Evolutionary conservation across 495 filamentous ascomycete genomes (phyloP).

Genomic region (Penicillium soppii): DNA sequence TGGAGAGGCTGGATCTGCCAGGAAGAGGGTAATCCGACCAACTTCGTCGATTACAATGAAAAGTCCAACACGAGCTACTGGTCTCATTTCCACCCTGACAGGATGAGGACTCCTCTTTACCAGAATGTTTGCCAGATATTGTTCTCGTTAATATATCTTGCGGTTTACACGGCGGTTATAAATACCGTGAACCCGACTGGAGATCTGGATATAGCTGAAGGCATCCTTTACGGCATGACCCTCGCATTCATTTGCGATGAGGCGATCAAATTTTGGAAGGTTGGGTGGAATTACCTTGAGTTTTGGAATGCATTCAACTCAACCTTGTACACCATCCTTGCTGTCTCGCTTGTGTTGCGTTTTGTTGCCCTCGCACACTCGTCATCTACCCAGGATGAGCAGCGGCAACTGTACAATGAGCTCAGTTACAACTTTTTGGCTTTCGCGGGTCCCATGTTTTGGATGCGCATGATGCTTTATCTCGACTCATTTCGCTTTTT

Average conservation of each 20-base stretch:
- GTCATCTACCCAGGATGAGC: slow-evolving; percentile 40
- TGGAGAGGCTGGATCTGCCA: slow-evolving; percentile 98
- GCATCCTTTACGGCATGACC: slow-evolving; percentile 85
- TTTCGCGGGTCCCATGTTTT: slow-evolving; percentile 94
- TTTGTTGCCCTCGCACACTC: slow-evolving; percentile 73
- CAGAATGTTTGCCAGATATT: slow-evolving; percentile 88
- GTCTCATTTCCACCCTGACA: slow-evolving; percentile 85
- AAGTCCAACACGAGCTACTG: slow-evolving; percentile 72
- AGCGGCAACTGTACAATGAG: slow-evolving; percentile 67
- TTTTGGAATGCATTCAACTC: slow-evolving; percentile 97
- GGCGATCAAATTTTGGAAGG: slow-evolving; percentile 82
- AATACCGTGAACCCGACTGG: slow-evolving; percentile 81
- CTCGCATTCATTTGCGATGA: slow-evolving; percentile 93
- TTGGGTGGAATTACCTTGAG: slow-evolving; percentile 80
- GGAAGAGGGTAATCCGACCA: slow-evolving; percentile 81
- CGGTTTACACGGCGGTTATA: slow-evolving; percentile 83
- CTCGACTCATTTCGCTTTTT: slow-evolving; percentile 95
- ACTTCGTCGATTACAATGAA: slow-evolving; percentile 79
- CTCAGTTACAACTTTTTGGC: slow-evolving; percentile 90
- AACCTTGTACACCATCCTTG: slow-evolving; percentile 74
- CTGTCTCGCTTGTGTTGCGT: slow-evolving; percentile 71
- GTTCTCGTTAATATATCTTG: slow-evolving; percentile 79
- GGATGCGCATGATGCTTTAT: slow-evolving; percentile 89
- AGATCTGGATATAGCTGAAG: slow-evolving; percentile 83
- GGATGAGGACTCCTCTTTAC: slow-evolving; percentile 88